Base-by-base conservation (phyloP, 2,329 filamentous ascomycete species). In the Cytospora chrysosperma region DNA sequence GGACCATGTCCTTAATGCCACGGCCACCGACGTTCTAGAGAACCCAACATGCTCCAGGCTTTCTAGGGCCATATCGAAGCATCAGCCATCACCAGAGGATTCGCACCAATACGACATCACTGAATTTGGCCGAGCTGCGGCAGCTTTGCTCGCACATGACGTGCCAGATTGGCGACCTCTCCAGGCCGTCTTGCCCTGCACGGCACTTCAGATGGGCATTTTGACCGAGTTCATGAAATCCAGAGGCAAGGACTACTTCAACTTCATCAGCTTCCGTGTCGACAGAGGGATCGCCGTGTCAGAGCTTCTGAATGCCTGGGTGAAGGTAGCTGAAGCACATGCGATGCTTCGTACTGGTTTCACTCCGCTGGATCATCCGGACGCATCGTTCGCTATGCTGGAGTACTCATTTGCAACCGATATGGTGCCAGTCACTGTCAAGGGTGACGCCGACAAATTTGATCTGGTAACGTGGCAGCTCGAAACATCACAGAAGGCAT, bases 341-440 rank as follows among this genome's bases (percentile, higher is more conserved):
- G 83, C 87, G 4, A 93, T 97, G 73, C 79, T 98, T 7, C 85
- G 92, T 26, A 90, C 88, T 8, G 90, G 90, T 0, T 94, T 97
- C 69, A 73, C 84, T 2, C 76, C 87, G 1, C 77, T 90, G 4
- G 82, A 88, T 27, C 83, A 90, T 68, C 69, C 78, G 0, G 78
- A 85, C 6, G 76, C 79, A 65, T 82, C 90, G 0, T 96, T 92
- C 72, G 88, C 86, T 1, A 96, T 96, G 91, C 71, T 95, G 2
- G 85, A 88, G 15, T 87, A 89, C 69, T 69, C 59, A 0, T 4
- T 67, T 1, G 56, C 55, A 1, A 57, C 55, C 2, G 65, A 67
- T 19, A 59, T 65, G 1, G 28, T 67, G 1, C 69, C 72, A 1
- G 67, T 73, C 1, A 63, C 68, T 6, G 24, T 70, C n/a, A 51